phyloP scores from a whole-genome alignment of 2,329 filamentous ascomycete species.

The Botrytis fragariae region DNA sequence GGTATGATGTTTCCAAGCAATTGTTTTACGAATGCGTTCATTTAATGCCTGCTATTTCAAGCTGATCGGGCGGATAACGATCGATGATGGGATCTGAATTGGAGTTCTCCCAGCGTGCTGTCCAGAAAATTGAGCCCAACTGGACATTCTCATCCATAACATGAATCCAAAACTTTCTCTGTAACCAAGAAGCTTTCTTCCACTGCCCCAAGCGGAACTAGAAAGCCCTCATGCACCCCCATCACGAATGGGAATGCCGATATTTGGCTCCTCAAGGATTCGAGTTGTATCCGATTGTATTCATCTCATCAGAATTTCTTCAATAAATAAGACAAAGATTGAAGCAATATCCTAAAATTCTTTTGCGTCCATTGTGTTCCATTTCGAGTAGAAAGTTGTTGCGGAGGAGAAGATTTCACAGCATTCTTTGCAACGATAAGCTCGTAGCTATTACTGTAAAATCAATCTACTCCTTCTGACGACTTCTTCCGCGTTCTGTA shows the following conservation, averaged over 20 bases:
- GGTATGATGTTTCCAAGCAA: background rate
- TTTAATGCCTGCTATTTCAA: background rate
- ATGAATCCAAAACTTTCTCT: background rate
- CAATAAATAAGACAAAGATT: background rate
- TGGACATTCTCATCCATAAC: background rate
- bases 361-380: background rate
- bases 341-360: background rate
- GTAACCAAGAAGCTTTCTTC: background rate
- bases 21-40: background rate
- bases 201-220: background rate
- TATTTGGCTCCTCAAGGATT: background rate
- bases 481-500: conserved; percentile 15
- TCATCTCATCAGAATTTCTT: too few relatives aligned
- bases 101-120: background rate
- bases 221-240: background rate
- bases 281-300: background rate
- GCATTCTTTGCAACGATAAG: background rate
- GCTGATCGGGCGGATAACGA: background rate
- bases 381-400: background rate
- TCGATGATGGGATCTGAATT: background rate
- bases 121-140: background rate
- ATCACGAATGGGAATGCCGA: background rate
- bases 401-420: background rate
- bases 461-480: background rate
- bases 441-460: background rate